Conservation (phyloP, 2,329 filamentous ascomycete genomes). For the Exophiala lecanii-corni region DNA sequence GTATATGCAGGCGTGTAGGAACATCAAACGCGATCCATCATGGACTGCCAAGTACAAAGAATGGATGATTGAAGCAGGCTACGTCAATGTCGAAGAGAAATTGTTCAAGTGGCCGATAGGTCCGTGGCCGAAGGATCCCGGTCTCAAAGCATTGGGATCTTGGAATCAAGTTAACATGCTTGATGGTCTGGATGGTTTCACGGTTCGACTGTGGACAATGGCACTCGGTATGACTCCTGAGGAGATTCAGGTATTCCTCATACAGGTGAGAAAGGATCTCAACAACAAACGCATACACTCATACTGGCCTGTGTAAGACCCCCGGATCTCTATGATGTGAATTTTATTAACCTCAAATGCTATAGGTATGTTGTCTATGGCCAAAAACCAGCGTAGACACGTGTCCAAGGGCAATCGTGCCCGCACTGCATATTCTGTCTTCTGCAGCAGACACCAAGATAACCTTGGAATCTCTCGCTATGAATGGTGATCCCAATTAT, state of each 20-base stretch:
- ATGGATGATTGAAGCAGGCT: conserved; percentile 25
- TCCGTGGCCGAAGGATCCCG: conserved; percentile 28
- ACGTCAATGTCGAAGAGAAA: conserved; percentile 23
- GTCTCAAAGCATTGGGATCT: conserved; percentile 25
- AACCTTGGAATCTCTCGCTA: no score
- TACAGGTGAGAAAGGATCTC: conserved; percentile 16
- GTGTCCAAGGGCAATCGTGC: no score
- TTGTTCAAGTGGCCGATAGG: conserved; percentile 26
- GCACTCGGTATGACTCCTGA: conserved; percentile 25
- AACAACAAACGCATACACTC: conserved; percentile 5
- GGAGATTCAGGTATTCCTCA: conserved; percentile 23
- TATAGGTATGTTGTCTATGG: neutral
- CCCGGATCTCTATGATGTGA: neutral
- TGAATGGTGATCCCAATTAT: no score
- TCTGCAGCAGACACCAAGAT: no score
- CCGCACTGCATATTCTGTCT: no score
- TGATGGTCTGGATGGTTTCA: conserved; percentile 24
- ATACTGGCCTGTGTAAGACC: conserved; percentile 14
- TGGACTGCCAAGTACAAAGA: conserved; percentile 13
- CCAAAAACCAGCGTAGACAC: neutral
- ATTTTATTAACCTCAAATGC: neutral
- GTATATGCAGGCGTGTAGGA: conserved; percentile 28
- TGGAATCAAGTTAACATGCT: conserved; percentile 19
- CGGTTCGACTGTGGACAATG: conserved; percentile 24
- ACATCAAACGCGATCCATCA: conserved; percentile 16